Base-by-base conservation (phyloP, 176 grass and related monocot species). In the Raddia distichophylla region DNA sequence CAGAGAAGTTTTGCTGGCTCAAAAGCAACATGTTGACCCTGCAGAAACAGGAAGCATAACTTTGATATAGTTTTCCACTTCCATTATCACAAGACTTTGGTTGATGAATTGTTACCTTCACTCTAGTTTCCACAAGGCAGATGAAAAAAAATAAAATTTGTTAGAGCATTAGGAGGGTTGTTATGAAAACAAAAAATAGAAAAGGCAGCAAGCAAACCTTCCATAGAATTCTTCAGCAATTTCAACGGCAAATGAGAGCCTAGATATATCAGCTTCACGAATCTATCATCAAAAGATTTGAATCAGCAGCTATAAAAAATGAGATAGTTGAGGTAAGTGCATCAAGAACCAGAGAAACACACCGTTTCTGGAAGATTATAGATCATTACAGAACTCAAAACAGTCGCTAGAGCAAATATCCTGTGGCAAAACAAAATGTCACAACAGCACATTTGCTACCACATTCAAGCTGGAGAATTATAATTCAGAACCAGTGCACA, bases 321-420 rank as follows among this genome's bases (percentile, higher is more conserved):
- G 49, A n/a, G 78, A 2, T 43, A 72, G 51, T 63, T 9, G 20
- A 63, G 22, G 20, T 75, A 48, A 59, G 8, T 2, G 49, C 11
- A 63, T 53, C 44, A 44, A 44, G 16, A 32, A 0, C n/a, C 8
- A 77, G 11, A 74, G 50, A 54, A 89, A 80, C 90, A 69, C 78
- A 98, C 92, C 72, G 90, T 98, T 81, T 98, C 95, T 73, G 92
- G 86, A 75, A 98, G 92, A 80, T 98, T 98, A 86, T 98, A 98
- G 75, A 98, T 88, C 67, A 98, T 88, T 60, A 98, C 86, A 52
- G 93, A 98, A 60, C 96, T 98, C 87, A 98, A 80, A 64, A 95
- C 89, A 69, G 96, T 93, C 15, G 93, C 96, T 34, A 98, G 82
- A 70, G 96, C 96, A 88, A 98, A 98, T 69, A 98, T 95, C 84